Conservation (phyloP, 2,329 filamentous ascomycete species). For the Bipolaris cookei region DNA sequence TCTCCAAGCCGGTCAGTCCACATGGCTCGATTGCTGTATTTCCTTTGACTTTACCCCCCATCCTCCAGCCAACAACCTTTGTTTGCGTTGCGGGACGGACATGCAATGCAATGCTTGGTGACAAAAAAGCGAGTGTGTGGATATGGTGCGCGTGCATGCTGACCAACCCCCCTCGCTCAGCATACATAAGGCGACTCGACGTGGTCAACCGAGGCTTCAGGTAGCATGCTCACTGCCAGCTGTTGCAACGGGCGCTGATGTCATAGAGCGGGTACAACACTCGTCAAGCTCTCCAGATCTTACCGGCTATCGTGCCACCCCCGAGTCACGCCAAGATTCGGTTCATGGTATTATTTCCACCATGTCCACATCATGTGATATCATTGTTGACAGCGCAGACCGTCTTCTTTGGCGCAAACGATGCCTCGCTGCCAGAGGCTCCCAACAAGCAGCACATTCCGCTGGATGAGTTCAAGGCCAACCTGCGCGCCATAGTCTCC, state of each 20-base stretch:
- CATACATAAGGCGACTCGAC: conserved; percentile 78
- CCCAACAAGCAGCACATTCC: conserved; percentile 76
- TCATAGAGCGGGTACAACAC: conserved; percentile 76
- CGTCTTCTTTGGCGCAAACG: conserved; percentile 88
- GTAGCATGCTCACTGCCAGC: conserved; percentile 17
- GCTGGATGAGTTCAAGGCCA: conserved; percentile 74
- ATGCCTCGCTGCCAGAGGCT: conserved; percentile 72
- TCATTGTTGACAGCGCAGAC: conserved; percentile 57
- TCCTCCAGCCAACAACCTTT: not conserved
- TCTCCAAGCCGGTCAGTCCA: conserved; percentile 68
- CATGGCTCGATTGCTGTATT: conserved; percentile 1
- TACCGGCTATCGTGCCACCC: conserved; percentile 75
- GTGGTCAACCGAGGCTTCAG: conserved; percentile 87
- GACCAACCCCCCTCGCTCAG: conserved; percentile 53
- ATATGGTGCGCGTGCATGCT: conserved; percentile 1
- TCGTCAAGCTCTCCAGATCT: conserved; percentile 70
- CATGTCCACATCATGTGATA: not conserved
- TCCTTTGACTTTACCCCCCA: not conserved
- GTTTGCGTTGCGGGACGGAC: not conserved
- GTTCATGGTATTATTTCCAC: conserved; percentile 63
- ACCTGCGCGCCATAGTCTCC: conserved; percentile 72
- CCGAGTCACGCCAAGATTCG: conserved; percentile 66
- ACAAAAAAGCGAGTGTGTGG: not conserved
- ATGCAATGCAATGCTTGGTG: conserved; percentile 1
- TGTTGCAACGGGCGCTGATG: conserved; percentile 14